Evolutionary conservation across 495 filamentous ascomycete genomes (phyloP).

Genomic region (Pseudotulostoma volvatum): DNA sequence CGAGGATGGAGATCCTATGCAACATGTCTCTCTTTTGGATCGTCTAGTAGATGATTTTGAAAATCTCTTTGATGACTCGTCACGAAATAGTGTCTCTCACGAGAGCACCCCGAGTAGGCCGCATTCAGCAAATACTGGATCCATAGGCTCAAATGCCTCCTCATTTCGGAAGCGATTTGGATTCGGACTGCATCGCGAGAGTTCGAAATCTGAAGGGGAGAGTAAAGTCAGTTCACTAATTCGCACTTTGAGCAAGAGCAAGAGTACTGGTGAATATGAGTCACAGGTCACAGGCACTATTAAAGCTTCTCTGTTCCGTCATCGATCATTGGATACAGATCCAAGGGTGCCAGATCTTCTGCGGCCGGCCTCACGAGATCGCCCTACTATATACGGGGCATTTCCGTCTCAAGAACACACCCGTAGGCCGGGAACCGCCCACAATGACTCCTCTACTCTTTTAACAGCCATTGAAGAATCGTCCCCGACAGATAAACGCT

Average conservation of each 20-base stretch:
- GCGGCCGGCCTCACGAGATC: constrained; percentile 51
- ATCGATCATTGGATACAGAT: constrained; percentile 69
- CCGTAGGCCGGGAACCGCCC: constrained; percentile 31
- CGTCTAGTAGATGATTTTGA: constrained; percentile 86
- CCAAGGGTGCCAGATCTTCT: constrained; percentile 30
- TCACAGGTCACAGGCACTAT: constrained; percentile 27
- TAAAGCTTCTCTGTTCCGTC: constrained; percentile 50
- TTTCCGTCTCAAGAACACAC: constrained; percentile 26
- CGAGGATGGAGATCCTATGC: constrained; percentile 55
- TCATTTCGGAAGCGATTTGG: constrained; percentile 74
- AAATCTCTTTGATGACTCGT: constrained; percentile 60
- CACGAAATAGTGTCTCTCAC: constrained; percentile 27
- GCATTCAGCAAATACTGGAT: constrained; percentile 35
- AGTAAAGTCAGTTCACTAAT: constrained; percentile 61
- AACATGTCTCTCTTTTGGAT: constrained; percentile 83
- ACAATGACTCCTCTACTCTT: constrained; percentile 21
- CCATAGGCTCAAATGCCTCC: constrained; percentile 56
- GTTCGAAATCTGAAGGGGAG: constrained; percentile 47
- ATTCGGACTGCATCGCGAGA: constrained; percentile 59
- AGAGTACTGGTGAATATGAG: constrained; percentile 35
- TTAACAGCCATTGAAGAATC: constrained; percentile 27
- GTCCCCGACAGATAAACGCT: constrained; percentile 5
- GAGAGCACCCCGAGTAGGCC: constrained; percentile 34
- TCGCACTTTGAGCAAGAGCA: constrained; percentile 78
- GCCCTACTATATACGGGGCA: constrained; percentile 28